Conservation (phyloP, 331 rosid species). For the Malus hybrid region DNA sequence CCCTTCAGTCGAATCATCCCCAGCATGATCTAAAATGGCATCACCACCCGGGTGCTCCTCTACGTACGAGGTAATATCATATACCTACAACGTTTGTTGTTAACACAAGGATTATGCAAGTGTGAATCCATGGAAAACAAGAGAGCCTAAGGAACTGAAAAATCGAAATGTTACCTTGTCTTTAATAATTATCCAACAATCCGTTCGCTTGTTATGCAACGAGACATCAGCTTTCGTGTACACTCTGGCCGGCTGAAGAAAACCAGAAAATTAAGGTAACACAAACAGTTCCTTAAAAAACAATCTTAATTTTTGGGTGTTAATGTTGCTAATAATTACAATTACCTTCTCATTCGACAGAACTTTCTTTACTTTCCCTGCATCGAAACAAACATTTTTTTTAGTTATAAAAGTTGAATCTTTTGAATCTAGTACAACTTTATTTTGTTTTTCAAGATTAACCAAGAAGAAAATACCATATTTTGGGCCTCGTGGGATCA, state of each 20-base stretch:
- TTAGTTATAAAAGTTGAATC: not conserved
- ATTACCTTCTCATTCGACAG: conserved; percentile 44
- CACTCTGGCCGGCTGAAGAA: conserved; percentile 43
- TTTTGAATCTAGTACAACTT: not conserved
- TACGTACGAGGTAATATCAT: conserved; percentile 81
- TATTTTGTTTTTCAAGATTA: not conserved
- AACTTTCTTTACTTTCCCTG: conserved; percentile 37
- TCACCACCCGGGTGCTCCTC: conserved; percentile 99
- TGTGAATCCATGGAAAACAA: not conserved
- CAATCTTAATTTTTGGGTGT: not conserved
- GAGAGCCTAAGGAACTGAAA: not conserved
- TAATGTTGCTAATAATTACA: too few relatives aligned
- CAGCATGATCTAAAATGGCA: conserved; percentile 87
- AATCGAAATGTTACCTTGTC: conserved; percentile 35
- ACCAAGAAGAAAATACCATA: conserved; percentile 29
- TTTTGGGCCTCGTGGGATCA: conserved; percentile 36
- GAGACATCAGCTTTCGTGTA: conserved; percentile 56
- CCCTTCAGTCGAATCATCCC: conserved; percentile 88
- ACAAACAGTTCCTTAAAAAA: not conserved
- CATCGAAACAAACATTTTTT: not conserved
- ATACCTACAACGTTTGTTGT: conserved; percentile 45
- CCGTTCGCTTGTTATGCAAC: conserved; percentile 70
- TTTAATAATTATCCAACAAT: conserved; percentile 95
- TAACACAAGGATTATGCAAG: not conserved
- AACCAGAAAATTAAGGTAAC: not conserved